Evolutionary conservation across 208 protist genomes (phyloP), one percentile per base, ranked within the genome.

Genomic region (Trypanosomatidae sp.): DNA sequence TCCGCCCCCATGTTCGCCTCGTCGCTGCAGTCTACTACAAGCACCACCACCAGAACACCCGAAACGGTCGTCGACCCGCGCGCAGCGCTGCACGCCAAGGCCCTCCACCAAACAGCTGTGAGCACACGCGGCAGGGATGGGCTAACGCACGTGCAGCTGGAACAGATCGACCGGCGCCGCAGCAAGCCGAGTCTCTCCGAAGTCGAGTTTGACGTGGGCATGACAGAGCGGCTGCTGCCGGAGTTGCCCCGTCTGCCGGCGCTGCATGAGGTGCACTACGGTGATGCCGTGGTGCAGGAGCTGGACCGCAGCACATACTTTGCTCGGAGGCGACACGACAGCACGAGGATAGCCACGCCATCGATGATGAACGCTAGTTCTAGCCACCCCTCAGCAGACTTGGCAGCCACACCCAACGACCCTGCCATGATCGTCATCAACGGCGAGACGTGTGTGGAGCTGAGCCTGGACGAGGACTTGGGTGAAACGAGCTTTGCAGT

Each of bases 261-360:
- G 43, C 74, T 97, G 79, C 90, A 95, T 60, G 92, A 97, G 53
- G 62, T 95, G 41, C 92, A 97, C 79, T 94, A 91, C 68, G 84
- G 90, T 30, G 92, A 97, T 55, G 82, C 89, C 33, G 71, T 87
- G 44, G 85, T 94, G 79, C 87, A 83, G 6, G 92, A 96, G 66
- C 60, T 96, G 28, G 92, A 95, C 69, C 65, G 81, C 8, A 68
- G 64, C 8, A 52, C 62, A 2, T 93, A 94, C 68, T 93, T 96
- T 39, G 66, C 66, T 9, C 36, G 0, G 13, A 50, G 66, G 15
- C 65, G 53, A 44, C 12, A 4, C 17, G n/a, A 46, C 44, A 28
- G 30, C 13, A 59, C 58, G 22, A 15, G 44, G 13, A 43, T 41
- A 7, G 9, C 17, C 12, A 47, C 60, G 19, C 19, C 50, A 13